Conservation (phyloP, 1,139 yeast species). For the Pichia sp. region DNA sequence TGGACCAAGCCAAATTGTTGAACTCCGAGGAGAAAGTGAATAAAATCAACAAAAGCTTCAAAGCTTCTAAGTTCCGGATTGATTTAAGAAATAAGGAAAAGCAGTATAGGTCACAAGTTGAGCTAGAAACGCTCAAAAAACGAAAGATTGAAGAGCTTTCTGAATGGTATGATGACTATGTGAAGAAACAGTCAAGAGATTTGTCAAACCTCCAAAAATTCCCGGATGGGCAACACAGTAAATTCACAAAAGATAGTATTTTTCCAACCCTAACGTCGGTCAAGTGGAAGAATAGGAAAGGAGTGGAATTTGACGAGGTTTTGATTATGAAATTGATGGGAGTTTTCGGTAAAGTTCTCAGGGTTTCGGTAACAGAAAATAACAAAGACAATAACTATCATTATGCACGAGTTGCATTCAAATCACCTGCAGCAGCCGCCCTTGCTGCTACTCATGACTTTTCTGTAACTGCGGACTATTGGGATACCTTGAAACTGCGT, state of each 20-base stretch:
- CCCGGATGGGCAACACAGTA: too few relatives aligned
- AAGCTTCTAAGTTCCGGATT: constrained; percentile 6
- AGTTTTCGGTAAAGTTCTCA: constrained; percentile 41
- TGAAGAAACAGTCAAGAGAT: neutral
- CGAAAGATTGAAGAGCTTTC: constrained; percentile 11
- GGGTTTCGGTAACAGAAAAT: constrained; percentile 22
- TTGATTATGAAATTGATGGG: constrained; percentile 41
- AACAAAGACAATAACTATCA: constrained; percentile 35
- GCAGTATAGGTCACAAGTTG: neutral
- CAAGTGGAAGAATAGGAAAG: constrained; percentile 44
- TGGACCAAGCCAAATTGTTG: neutral
- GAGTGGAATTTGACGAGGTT: constrained; percentile 35
- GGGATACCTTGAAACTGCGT: constrained; percentile 47
- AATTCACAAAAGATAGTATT: neutral
- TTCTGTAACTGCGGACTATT: constrained; percentile 37
- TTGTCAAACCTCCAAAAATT: too few relatives aligned
- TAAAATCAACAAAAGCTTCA: neutral
- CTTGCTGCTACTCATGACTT: constrained; percentile 43
- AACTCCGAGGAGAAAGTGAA: neutral
- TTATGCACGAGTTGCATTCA: constrained; percentile 38
- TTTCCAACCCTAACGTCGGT: constrained; percentile 24
- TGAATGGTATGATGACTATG: neutral
- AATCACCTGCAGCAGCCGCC: constrained; percentile 29
- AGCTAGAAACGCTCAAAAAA: constrained; percentile 5
- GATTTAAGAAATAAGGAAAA: constrained; percentile 11